Evolutionary conservation across 345 rosid species (phyloP).

Genomic region (Citrus australasica): DNA sequence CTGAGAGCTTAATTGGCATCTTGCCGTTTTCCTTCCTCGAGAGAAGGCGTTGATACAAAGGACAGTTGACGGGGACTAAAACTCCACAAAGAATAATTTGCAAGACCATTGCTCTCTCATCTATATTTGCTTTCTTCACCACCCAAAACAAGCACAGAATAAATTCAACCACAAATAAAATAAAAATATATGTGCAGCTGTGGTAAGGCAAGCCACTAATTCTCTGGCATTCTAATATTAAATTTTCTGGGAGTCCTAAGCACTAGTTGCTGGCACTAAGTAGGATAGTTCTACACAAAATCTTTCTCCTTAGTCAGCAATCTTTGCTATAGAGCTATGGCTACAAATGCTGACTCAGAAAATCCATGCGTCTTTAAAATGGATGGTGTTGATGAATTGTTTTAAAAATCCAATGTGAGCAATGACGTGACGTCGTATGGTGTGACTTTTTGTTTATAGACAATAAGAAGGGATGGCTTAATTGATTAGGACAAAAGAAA

Average conservation of each 20-base stretch:
- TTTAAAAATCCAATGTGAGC: too few species aligned
- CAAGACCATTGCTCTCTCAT: slow-evolving; percentile 19
- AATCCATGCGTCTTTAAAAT: slow-evolving; percentile 17
- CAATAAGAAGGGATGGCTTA: too few species aligned
- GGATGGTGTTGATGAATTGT: slow-evolving; percentile 13
- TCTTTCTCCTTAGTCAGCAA: not conserved
- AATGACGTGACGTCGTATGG: too few species aligned
- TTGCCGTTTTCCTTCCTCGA: slow-evolving; percentile 62
- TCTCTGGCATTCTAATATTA: too few species aligned
- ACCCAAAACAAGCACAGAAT: not conserved
- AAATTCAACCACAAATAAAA: not conserved
- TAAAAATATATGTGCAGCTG: too few species aligned
- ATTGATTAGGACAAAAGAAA: too few species aligned
- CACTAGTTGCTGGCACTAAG: too few species aligned
- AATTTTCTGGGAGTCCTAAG: too few species aligned
- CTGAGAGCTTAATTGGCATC: slow-evolving; percentile 38
- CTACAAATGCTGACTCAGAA: slow-evolving; percentile 15
- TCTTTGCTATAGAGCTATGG: slow-evolving; percentile 21
- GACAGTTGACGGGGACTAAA: slow-evolving; percentile 24
- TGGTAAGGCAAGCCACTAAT: too few species aligned
- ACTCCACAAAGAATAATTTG: slow-evolving; percentile 36
- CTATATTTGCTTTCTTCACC: too few species aligned
- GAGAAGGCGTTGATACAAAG: slow-evolving; percentile 56
- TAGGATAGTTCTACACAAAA: too few species aligned
- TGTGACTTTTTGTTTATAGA: too few species aligned